Evolutionary conservation across 257 asterid species (phyloP).

Genomic region (Solanum boliviense): DNA sequence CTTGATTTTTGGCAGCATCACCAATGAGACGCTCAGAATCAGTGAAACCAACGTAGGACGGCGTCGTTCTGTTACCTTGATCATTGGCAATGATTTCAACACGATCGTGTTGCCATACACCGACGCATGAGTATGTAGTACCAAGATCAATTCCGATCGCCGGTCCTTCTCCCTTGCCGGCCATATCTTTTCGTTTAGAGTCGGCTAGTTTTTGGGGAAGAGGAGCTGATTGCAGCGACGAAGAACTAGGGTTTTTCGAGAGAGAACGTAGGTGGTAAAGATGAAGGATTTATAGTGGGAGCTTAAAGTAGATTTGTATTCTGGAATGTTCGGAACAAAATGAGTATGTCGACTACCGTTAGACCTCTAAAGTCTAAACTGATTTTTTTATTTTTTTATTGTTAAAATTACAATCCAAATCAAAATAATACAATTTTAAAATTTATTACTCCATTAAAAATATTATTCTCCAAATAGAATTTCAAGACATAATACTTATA

Average conservation of each 20-base stretch:
- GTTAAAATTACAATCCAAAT: neutral
- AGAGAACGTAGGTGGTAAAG: rapidly evolving
- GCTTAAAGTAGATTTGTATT: neutral
- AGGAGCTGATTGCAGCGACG: neutral
- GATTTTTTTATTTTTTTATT: neutral
- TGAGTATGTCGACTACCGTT: conserved; percentile 8
- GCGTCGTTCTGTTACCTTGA: conserved; percentile 85
- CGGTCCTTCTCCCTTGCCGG: conserved; percentile 80
- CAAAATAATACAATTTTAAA: neutral
- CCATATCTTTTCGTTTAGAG: conserved; percentile 31
- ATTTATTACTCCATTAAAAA: too few relatives aligned
- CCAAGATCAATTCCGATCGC: conserved; percentile 89
- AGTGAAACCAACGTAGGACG: conserved; percentile 71
- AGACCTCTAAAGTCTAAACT: neutral
- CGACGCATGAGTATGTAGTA: conserved; percentile 80
- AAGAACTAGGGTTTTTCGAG: conserved; percentile 19
- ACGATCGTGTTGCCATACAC: conserved; percentile 92
- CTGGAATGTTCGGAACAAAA: conserved; percentile 43
- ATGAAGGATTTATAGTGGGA: conserved; percentile 2
- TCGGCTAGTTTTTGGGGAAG: neutral
- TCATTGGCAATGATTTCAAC: conserved; percentile 86
- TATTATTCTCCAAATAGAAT: too few relatives aligned
- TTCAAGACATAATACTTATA: too few relatives aligned
- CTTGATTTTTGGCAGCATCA: conserved; percentile 94
- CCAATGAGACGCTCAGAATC: conserved; percentile 76